Percentiles rank a stretch among this genome's conserved stretches.
Evolutionary conservation across 306 rosid genomes (phyloP).

Genomic region (Boehmeria nivea): DNA sequence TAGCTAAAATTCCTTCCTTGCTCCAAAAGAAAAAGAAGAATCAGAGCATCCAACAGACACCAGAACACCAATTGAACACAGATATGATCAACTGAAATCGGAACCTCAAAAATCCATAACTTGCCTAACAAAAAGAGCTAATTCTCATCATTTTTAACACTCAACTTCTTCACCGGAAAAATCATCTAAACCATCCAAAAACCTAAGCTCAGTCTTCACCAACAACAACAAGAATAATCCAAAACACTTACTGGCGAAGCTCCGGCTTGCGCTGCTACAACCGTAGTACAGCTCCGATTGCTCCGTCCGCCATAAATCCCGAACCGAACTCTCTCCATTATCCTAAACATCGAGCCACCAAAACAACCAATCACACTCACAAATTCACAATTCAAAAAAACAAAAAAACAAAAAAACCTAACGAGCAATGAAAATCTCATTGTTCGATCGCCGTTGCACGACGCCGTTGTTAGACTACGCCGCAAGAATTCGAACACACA

Average conservation of each 20-base stretch:
- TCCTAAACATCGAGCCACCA: background rate
- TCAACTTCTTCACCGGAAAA: too few relatives aligned
- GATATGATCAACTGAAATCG: too few relatives aligned
- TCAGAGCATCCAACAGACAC: too few relatives aligned
- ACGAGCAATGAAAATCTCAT: background rate
- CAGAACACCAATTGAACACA: too few relatives aligned
- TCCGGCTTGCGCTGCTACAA: constrained; percentile 52
- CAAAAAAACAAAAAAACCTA: constrained; percentile 7
- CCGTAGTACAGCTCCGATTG: constrained; percentile 41
- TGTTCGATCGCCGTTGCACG: too few relatives aligned
- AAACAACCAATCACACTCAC: too few relatives aligned
- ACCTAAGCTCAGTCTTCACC: background rate
- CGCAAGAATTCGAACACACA: too few relatives aligned
- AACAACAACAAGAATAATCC: constrained; percentile 4
- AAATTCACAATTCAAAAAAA: background rate
- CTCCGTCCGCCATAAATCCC: constrained; percentile 56
- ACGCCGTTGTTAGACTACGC: too few relatives aligned
- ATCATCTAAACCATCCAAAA: background rate
- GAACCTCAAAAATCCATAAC: too few relatives aligned
- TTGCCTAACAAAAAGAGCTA: too few relatives aligned
- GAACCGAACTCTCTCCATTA: constrained; percentile 39
- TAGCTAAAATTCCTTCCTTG: background rate
- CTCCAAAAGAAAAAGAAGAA: too few relatives aligned
- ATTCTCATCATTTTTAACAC: too few relatives aligned
- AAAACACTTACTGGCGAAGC: constrained; percentile 43